A percentile compares a stretch with the other conserved stretches of the same genome.
Conservation (phyloP, 768 basidiomycete species). For the Daedaleopsis sinensis region DNA sequence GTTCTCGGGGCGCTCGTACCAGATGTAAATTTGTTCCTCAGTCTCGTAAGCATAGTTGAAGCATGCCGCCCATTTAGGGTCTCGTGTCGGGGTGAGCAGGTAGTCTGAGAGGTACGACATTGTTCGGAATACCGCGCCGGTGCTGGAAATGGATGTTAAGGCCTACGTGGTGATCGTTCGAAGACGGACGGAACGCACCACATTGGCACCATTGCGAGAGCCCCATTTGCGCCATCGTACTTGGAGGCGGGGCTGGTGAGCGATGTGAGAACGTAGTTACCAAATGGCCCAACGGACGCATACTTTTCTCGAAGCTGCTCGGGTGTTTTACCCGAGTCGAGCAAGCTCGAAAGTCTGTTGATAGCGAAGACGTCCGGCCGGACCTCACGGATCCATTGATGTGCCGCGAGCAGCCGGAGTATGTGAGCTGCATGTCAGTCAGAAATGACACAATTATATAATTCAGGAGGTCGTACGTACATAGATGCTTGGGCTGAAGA, state of each 20-base stretch:
- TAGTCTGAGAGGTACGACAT: constrained; percentile 3
- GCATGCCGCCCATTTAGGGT: constrained; percentile 22
- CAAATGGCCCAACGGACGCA: background rate
- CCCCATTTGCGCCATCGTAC: constrained; percentile 6
- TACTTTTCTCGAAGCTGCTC: constrained; percentile 1
- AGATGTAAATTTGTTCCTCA: constrained; percentile 57
- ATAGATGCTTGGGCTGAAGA: background rate
- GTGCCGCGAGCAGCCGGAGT: constrained; percentile 20
- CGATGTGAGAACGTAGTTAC: background rate
- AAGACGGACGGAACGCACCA: background rate
- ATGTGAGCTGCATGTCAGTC: constrained; percentile 9
- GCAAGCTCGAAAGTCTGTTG: constrained; percentile 16
- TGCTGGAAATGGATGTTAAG: background rate
- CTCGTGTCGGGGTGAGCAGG: background rate
- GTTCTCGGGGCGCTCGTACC: constrained; percentile 59
- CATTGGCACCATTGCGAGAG: background rate
- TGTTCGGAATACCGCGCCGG: background rate
- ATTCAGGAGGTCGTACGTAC: too few relatives aligned
- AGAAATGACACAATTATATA: background rate
- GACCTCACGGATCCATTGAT: constrained; percentile 25
- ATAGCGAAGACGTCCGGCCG: constrained; percentile 21
- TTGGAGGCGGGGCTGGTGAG: constrained; percentile 1
- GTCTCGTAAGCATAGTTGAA: constrained; percentile 68
- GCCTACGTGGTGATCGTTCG: background rate
- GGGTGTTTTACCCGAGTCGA: constrained; percentile 17